A percentile compares a stretch with the other conserved stretches of the same genome.
Conservation (phyloP, 2,329 filamentous ascomycete species). For the Colletotrichum neosansevieriae region DNA sequence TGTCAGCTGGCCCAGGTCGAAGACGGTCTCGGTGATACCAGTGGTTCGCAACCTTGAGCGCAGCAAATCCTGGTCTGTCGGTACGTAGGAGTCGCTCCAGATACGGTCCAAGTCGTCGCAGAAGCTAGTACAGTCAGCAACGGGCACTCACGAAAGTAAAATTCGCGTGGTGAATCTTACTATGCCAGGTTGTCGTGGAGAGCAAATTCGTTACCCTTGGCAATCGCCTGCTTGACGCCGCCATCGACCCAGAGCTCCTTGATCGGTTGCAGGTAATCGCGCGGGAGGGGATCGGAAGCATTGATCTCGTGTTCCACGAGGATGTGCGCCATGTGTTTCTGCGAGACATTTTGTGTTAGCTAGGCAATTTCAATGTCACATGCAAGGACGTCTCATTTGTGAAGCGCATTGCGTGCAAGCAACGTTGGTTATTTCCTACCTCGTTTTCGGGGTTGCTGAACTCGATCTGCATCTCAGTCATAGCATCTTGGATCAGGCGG, state of each 20-base stretch:
- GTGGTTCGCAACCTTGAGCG: slow-evolving; percentile 92
- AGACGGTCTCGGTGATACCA: slow-evolving; percentile 94
- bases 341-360: slow-evolving; percentile 45
- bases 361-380: slow-evolving; percentile 20
- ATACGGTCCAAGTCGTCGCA: slow-evolving; percentile 82
- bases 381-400: background rate
- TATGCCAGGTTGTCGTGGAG: slow-evolving; percentile 96
- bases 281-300: slow-evolving; percentile 82
- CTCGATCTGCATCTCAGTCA: slow-evolving; percentile 84
- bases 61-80: slow-evolving; percentile 93
- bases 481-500: slow-evolving; percentile 89
- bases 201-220: slow-evolving; percentile 95
- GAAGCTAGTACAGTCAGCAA: slow-evolving; percentile 69
- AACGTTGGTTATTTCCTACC: slow-evolving; percentile 62
- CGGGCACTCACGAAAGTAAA: background rate
- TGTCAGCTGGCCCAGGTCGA: slow-evolving; percentile 90
- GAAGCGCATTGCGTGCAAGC: slow-evolving; percentile 27
- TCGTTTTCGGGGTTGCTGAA: slow-evolving; percentile 85
- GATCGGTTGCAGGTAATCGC: slow-evolving; percentile 83
- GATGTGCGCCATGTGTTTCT: slow-evolving; percentile 85
- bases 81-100: slow-evolving; percentile 83
- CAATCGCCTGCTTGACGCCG: slow-evolving; percentile 88
- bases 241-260: slow-evolving; percentile 85
- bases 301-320: slow-evolving; percentile 85
- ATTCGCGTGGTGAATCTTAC: slow-evolving; percentile 63